Conservation (phyloP, 371 early-diverging fungal species). For the Rhizopus microsporus region DNA sequence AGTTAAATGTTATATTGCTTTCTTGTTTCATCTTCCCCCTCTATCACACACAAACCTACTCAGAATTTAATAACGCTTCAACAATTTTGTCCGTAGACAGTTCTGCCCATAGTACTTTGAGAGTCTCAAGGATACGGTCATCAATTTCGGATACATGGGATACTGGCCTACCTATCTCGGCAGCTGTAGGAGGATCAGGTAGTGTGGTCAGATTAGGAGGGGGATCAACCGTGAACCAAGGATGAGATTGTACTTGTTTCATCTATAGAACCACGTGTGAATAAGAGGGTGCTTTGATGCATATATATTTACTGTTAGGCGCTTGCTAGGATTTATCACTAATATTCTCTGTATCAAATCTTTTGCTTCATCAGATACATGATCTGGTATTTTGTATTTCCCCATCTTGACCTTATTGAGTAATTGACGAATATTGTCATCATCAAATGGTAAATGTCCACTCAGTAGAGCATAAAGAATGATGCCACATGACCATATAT, state of each 20-base stretch:
- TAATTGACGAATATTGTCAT: conserved; percentile 68
- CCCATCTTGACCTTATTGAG: conserved; percentile 60
- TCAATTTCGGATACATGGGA: conserved; percentile 23
- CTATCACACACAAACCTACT: neutral
- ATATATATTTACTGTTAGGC: conserved; percentile 6
- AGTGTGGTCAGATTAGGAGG: conserved; percentile 3
- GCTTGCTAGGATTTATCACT: conserved; percentile 32
- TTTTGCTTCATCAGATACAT: conserved; percentile 57
- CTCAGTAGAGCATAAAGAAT: conserved; percentile 69
- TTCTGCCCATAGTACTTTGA: conserved; percentile 45
- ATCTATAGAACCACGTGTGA: conserved; percentile 21
- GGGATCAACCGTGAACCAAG: conserved; percentile 29
- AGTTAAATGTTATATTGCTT: neutral
- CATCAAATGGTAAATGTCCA: conserved; percentile 83
- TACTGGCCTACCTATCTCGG: conserved; percentile 18
- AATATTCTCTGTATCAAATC: conserved; percentile 50
- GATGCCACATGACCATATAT: conserved; percentile 79
- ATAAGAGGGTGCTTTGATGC: neutral
- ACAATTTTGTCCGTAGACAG: conserved; percentile 30
- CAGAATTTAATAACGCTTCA: conserved; percentile 16
- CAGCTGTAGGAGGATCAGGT: conserved; percentile 8
- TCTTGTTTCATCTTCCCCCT: neutral
- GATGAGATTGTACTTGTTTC: conserved; percentile 34
- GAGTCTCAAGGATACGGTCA: conserved; percentile 41
- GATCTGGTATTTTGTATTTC: conserved; percentile 56